These are phyloP conservation scores for Cyberlindnera euphorbiae DNA, from an alignment of 805 yeast genomes.

Conservation along the genomic window DNA sequence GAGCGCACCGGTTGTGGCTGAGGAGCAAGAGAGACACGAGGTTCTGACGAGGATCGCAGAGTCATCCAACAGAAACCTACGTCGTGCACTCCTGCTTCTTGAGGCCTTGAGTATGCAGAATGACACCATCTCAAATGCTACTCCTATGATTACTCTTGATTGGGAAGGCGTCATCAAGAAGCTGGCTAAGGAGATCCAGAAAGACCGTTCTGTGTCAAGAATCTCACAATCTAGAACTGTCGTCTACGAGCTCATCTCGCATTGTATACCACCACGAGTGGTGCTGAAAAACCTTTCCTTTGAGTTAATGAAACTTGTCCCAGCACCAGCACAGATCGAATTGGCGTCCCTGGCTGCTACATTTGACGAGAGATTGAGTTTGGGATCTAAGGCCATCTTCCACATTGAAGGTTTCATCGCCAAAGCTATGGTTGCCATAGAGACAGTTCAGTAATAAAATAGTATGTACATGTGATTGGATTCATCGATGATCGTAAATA, in stretches of 20 bases:
- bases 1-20: conserved; percentile 32
- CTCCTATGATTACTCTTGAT: conserved; percentile 67
- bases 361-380: conserved; percentile 79
- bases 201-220: conserved; percentile 59
- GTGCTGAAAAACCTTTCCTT: conserved; percentile 61
- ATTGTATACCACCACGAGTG: conserved; percentile 87
- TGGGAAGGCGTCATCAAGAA: conserved; percentile 81
- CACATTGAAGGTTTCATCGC: conserved; percentile 95
- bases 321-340: conserved; percentile 31
- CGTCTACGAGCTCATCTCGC: conserved; percentile 81
- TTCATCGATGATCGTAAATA: background rate
- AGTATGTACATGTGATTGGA: conserved; percentile 9
- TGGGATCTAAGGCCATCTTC: conserved; percentile 86
- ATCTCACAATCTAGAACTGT: conserved; percentile 54
- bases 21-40: conserved; percentile 34
- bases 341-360: conserved; percentile 58
- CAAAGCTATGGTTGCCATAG: conserved; percentile 74
- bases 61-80: conserved; percentile 62
- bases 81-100: conserved; percentile 71
- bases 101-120: conserved; percentile 79
- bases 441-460: conserved; percentile 26
- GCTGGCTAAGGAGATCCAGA: conserved; percentile 54
- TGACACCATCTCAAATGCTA: conserved; percentile 41
- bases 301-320: conserved; percentile 34
- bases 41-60: conserved; percentile 49